A percentile compares a stretch with the other conserved stretches of the same genome.
Evolutionary conservation across 306 rosid species (phyloP).

Genomic region (Cucurbita argyrosperma): DNA sequence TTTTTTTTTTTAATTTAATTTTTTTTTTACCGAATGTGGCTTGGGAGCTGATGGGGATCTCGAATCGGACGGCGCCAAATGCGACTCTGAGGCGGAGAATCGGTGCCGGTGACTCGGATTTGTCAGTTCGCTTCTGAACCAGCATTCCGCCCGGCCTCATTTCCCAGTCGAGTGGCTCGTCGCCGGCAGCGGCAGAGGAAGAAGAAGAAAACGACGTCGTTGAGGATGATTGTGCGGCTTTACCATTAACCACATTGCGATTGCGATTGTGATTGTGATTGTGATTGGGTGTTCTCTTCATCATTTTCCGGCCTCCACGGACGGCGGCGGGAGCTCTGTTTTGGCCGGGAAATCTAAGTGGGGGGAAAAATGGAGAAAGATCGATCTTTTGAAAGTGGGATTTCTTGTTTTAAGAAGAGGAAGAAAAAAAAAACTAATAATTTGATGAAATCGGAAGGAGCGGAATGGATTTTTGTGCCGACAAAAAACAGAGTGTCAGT

Average conservation of each 20-base stretch:
- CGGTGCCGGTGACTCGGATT: constrained; percentile 12
- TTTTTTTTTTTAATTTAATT: background rate
- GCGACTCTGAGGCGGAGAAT: constrained; percentile 42
- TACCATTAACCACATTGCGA: background rate
- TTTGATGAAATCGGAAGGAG: background rate
- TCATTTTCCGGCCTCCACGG: constrained; percentile 15
- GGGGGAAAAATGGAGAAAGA: background rate
- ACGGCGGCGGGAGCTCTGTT: background rate
- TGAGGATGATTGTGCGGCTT: constrained; percentile 1
- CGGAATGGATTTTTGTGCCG: constrained; percentile 21
- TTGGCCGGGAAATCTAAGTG: no score
- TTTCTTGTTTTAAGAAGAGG: background rate
- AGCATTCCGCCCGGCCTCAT: constrained; percentile 83
- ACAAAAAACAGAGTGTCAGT: constrained; percentile 21
- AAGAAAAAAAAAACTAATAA: background rate
- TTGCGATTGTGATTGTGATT: background rate
- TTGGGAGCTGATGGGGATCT: constrained; percentile 43
- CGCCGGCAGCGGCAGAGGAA: constrained; percentile 6
- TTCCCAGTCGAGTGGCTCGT: constrained; percentile 45
- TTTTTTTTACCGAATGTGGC: constrained; percentile 44
- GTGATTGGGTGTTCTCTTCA: constrained; percentile 17
- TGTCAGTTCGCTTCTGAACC: constrained; percentile 40
- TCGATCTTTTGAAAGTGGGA: background rate
- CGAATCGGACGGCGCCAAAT: constrained; percentile 43
- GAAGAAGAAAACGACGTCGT: constrained; percentile 3